phyloP scores from a whole-genome alignment of 2,329 filamentous ascomycete species.

The Neoscytalidium dimidiatum region DNA sequence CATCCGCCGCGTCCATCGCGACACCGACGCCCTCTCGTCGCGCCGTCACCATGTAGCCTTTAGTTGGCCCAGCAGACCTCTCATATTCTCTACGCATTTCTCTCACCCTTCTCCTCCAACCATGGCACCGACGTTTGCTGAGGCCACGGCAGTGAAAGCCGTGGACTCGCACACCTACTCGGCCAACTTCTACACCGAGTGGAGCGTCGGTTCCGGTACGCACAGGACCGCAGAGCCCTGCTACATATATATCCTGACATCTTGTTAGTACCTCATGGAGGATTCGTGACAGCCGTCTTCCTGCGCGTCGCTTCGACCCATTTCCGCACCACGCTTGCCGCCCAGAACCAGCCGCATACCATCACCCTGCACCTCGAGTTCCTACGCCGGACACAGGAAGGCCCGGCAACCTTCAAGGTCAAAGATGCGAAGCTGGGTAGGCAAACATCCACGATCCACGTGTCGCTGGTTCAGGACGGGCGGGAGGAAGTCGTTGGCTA shows the following conservation, averaged over 20 bases:
- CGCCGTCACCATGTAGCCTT: neutral
- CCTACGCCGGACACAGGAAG: slow-evolving; percentile 62
- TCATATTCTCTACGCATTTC: neutral
- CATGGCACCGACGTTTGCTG: slow-evolving; percentile 43
- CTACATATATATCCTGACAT: neutral
- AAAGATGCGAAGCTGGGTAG: slow-evolving; percentile 65
- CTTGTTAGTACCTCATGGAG: slow-evolving; percentile 67
- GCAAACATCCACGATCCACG: slow-evolving; percentile 64
- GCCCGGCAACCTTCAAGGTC: slow-evolving; percentile 59
- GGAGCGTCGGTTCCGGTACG: slow-evolving; percentile 67
- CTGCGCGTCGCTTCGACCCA: slow-evolving; percentile 61
- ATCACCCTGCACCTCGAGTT: slow-evolving; percentile 67
- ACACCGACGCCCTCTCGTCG: neutral
- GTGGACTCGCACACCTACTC: slow-evolving; percentile 60
- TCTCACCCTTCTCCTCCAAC: neutral
- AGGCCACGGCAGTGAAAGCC: slow-evolving; percentile 52
- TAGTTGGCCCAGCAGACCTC: neutral
- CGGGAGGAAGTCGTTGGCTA: slow-evolving; percentile 66
- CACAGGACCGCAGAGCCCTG: slow-evolving; percentile 42
- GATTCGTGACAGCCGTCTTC: slow-evolving; percentile 66
- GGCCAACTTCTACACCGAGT: slow-evolving; percentile 57
- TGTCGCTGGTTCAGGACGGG: slow-evolving; percentile 58
- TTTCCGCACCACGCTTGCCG: slow-evolving; percentile 58
- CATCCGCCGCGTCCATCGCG: neutral
- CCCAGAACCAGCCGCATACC: slow-evolving; percentile 62